A percentile compares a stretch with the other conserved stretches of the same genome.
phyloP scores from a whole-genome alignment of 2,329 filamentous ascomycete species.

The Ophiostoma piceae region DNA sequence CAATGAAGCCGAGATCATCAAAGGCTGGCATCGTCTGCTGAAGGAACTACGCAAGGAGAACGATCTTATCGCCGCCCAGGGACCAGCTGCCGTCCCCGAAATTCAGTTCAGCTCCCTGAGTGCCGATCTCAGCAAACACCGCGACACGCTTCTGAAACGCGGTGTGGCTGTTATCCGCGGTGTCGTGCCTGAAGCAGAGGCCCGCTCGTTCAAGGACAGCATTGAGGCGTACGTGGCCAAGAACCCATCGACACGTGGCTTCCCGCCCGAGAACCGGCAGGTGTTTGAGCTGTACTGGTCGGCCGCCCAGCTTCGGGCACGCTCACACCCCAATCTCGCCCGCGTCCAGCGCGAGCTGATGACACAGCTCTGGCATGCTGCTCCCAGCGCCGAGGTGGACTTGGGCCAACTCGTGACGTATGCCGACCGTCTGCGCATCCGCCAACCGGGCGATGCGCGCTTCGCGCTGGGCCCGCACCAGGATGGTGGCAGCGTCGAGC shows the following conservation, averaged over 20 bases:
- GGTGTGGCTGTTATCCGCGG: constrained; percentile 61
- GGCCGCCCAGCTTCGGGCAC: constrained; percentile 59
- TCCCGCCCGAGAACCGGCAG: constrained; percentile 53
- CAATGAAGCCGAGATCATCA: constrained; percentile 43
- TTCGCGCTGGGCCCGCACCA: constrained; percentile 70
- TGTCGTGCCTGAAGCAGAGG: constrained; percentile 59
- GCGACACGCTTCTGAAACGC: constrained; percentile 52
- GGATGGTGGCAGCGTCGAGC: constrained; percentile 68
- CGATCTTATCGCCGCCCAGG: constrained; percentile 41
- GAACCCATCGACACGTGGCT: constrained; percentile 59
- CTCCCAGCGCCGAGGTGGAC: constrained; percentile 27
- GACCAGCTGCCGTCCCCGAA: constrained; percentile 48
- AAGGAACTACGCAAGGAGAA: constrained; percentile 28
- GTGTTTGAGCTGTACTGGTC: constrained; percentile 75
- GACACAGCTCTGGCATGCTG: constrained; percentile 52
- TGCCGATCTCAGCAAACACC: constrained; percentile 34
- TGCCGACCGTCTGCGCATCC: constrained; percentile 66
- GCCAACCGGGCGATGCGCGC: constrained; percentile 62
- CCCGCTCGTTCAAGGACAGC: constrained; percentile 59
- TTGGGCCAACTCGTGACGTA: constrained; percentile 55
- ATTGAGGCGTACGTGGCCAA: constrained; percentile 59
- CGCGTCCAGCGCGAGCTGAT: constrained; percentile 58
- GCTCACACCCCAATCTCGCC: constrained; percentile 60
- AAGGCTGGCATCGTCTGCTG: constrained; percentile 32
- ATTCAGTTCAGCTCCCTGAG: constrained; percentile 46